Conservation (phyloP, 352 stramenopile genomes). For the Phytophthora niederhauseri region DNA sequence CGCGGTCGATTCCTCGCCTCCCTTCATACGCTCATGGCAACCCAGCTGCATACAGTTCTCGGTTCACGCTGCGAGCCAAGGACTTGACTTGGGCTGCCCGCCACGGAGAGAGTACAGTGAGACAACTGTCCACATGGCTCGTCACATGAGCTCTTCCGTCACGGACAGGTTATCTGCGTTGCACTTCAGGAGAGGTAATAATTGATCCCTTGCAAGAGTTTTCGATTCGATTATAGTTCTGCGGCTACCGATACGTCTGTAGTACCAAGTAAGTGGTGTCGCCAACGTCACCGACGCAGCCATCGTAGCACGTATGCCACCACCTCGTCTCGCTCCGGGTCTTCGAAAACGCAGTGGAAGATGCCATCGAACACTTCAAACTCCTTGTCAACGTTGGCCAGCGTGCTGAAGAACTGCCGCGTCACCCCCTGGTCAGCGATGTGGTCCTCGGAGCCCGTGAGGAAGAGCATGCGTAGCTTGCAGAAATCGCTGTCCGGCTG, state of each 20-base stretch:
- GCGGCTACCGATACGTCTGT: background rate
- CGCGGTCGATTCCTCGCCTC: no score
- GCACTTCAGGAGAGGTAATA: background rate
- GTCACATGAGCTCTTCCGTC: background rate
- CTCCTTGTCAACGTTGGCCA: slow-evolving; percentile 51
- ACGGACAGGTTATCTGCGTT: background rate
- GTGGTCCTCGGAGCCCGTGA: slow-evolving; percentile 48
- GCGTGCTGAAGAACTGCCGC: slow-evolving; percentile 36
- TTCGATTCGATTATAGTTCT: background rate
- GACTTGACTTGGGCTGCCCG: background rate
- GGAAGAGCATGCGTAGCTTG: slow-evolving; percentile 30
- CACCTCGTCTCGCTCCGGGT: slow-evolving; percentile 42
- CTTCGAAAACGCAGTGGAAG: slow-evolving; percentile 56
- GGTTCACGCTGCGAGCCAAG: no score
- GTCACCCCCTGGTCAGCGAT: slow-evolving; percentile 35
- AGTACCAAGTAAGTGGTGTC: background rate
- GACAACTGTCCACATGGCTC: background rate
- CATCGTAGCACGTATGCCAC: slow-evolving; percentile 21
- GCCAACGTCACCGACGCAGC: slow-evolving; percentile 17
- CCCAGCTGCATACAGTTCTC: no score
- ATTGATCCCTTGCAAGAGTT: background rate
- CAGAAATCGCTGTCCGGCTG: slow-evolving; percentile 19
- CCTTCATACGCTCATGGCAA: no score
- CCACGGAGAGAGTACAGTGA: background rate
- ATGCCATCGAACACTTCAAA: slow-evolving; percentile 54